Conservation (phyloP, 331 rosid genomes). For the Acacia concinna region DNA sequence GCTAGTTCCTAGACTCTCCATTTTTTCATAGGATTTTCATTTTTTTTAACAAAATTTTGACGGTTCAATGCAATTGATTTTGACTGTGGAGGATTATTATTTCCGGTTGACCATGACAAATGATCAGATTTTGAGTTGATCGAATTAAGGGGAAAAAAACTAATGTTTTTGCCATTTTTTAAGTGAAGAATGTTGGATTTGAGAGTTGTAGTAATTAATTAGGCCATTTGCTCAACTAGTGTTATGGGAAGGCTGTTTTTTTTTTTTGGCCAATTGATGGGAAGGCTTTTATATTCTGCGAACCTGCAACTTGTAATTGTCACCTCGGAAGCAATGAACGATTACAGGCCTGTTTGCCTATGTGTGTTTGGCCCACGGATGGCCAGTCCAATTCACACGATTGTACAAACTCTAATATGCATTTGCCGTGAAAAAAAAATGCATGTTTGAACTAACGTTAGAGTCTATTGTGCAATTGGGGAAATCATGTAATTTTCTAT, state of each 20-base stretch:
- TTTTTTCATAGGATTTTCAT: neutral
- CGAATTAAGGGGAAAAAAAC: too few relatives aligned
- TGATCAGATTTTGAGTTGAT: neutral
- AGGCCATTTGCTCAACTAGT: neutral
- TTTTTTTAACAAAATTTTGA: neutral
- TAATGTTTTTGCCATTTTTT: too few relatives aligned
- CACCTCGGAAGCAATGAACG: neutral
- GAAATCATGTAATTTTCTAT: too few relatives aligned
- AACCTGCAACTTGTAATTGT: neutral
- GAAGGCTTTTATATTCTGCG: neutral
- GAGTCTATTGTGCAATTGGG: too few relatives aligned
- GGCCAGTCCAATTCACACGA: too few relatives aligned
- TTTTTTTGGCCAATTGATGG: too few relatives aligned
- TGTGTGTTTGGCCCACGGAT: too few relatives aligned
- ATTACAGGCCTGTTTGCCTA: too few relatives aligned
- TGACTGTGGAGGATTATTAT: neutral
- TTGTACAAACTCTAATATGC: too few relatives aligned
- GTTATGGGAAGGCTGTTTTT: neutral
- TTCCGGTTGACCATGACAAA: neutral
- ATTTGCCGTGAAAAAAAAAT: too few relatives aligned
- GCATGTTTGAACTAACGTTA: too few relatives aligned
- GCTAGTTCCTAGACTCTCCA: conserved; percentile 25
- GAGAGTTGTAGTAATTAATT: too few relatives aligned
- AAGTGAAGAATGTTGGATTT: neutral
- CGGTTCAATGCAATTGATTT: neutral